Evolutionary conservation across 768 basidiomycete genomes (phyloP).

Genomic region (Hypholoma fasciculare): DNA sequence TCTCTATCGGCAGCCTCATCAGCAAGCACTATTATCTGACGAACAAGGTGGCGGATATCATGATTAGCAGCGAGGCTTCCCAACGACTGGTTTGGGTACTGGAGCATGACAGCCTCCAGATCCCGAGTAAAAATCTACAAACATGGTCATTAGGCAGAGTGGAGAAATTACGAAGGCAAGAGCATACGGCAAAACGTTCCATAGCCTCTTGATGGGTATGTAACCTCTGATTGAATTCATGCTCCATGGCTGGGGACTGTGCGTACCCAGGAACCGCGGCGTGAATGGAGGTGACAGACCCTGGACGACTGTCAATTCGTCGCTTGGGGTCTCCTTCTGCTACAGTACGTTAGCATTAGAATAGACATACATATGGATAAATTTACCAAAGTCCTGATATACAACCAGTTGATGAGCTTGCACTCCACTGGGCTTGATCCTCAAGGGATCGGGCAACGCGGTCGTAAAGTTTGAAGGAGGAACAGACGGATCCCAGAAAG

Average conservation of each 20-base stretch:
- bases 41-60: slow-evolving; percentile 82
- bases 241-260: slow-evolving; percentile 66
- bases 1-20: slow-evolving; percentile 76
- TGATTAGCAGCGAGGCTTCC: slow-evolving; percentile 76
- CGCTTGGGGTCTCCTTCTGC: slow-evolving; percentile 52
- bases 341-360: slow-evolving; percentile 30
- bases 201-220: slow-evolving; percentile 80
- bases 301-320: slow-evolving; percentile 61
- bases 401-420: slow-evolving; percentile 82
- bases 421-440: slow-evolving; percentile 81
- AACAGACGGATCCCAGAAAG: slow-evolving; percentile 89
- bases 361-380: not conserved
- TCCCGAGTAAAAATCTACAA: slow-evolving; percentile 53
- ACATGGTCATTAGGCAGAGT: slow-evolving; percentile 5
- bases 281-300: slow-evolving; percentile 70
- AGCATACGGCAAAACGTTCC: slow-evolving; percentile 80
- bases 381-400: slow-evolving; percentile 92
- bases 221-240: slow-evolving; percentile 38
- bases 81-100: slow-evolving; percentile 72
- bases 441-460: slow-evolving; percentile 83
- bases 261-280: slow-evolving; percentile 45
- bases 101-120: slow-evolving; percentile 76
- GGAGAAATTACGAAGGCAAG: not conserved
- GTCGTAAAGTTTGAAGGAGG: slow-evolving; percentile 67
- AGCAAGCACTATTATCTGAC: slow-evolving; percentile 82